Evolutionary conservation across 352 stramenopile genomes (phyloP).

Genomic region (Globisporangium camurandrum): DNA sequence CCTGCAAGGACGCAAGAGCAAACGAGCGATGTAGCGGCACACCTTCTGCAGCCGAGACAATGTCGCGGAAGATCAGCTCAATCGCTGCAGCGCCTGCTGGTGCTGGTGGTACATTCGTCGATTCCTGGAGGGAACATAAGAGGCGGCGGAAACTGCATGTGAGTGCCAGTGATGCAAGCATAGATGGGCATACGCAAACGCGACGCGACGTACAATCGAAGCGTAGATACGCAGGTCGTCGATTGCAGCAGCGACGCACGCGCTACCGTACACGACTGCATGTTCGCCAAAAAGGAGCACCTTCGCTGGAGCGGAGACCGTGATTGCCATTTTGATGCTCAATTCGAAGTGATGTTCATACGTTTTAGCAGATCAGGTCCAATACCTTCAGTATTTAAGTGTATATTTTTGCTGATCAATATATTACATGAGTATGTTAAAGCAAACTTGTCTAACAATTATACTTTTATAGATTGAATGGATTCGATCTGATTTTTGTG

Average conservation of each 20-base stretch:
- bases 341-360: too few species aligned
- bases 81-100: conserved; percentile 15
- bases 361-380: too few species aligned
- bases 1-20: conserved; percentile 17
- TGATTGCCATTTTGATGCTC: conserved; percentile 12
- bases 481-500: too few species aligned
- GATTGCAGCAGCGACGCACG: conserved; percentile 75
- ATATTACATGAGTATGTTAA: too few species aligned
- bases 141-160: neutral
- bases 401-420: too few species aligned
- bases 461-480: too few species aligned
- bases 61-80: conserved; percentile 45
- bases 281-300: conserved; percentile 88
- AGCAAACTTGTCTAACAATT: too few species aligned
- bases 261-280: conserved; percentile 83
- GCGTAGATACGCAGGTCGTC: conserved; percentile 79
- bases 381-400: too few species aligned
- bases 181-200: neutral
- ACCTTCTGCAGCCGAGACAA: conserved; percentile 26
- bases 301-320: conserved; percentile 80
- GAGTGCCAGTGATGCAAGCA: neutral
- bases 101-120: neutral
- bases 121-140: too few species aligned
- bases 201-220: conserved; percentile 51
- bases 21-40: conserved; percentile 30